Evolutionary conservation across 495 filamentous ascomycete species (phyloP).

Genomic region (Aspergillus leporis): DNA sequence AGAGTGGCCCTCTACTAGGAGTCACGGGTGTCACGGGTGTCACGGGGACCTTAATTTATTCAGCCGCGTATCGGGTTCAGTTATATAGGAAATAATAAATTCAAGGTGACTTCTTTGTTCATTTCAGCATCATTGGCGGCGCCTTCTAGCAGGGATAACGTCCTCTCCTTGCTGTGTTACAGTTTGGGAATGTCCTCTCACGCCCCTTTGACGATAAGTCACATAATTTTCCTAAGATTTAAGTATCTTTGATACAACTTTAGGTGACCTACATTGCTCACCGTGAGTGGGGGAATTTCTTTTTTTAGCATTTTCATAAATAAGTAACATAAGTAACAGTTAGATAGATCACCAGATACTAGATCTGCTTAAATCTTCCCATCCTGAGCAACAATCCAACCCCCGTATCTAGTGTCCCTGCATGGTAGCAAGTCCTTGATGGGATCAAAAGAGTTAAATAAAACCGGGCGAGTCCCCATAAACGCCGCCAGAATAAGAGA

Average conservation of each 20-base stretch:
- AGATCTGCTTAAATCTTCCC: background rate
- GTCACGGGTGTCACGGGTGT: too few species aligned
- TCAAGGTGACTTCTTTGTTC: background rate
- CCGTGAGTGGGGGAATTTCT: background rate
- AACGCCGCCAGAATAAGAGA: conserved; percentile 1
- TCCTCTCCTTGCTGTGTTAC: background rate
- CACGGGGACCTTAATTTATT: background rate
- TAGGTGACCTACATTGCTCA: background rate
- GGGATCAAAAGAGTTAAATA: background rate
- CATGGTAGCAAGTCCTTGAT: background rate
- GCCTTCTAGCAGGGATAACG: background rate
- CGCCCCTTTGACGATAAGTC: background rate
- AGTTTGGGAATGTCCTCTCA: background rate
- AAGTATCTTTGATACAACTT: background rate
- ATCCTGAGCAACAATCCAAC: background rate
- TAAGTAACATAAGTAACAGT: background rate
- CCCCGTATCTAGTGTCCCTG: background rate
- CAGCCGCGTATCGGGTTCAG: background rate
- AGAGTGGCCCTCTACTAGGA: too few species aligned
- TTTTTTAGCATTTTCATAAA: background rate
- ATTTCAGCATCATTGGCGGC: background rate
- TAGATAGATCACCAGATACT: background rate
- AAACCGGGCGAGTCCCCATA: background rate
- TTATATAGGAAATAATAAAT: conserved; percentile 1
- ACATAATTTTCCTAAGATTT: background rate